Base-by-base conservation (phyloP, 805 yeast species). In the Kregervanrija fluxuum region DNA sequence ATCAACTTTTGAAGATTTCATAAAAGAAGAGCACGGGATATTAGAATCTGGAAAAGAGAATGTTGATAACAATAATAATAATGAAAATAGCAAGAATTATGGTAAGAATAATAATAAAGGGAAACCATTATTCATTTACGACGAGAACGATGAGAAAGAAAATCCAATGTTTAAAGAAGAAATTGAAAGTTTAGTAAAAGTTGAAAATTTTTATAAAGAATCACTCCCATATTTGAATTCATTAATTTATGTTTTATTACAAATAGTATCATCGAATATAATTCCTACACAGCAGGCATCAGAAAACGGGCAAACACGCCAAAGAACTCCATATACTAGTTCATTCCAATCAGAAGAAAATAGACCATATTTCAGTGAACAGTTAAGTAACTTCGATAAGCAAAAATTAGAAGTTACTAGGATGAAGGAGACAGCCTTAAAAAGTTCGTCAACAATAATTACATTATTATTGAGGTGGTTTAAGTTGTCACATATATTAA, bases 401-500 rank as follows among this genome's bases (percentile, higher is more conserved):
- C 74, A 67, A 44, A 71, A 73, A 48, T 63, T 79, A 15, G 89
- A 82, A 51, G 66, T 79, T 2, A 48, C 69, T 5, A 71, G 82
- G 49, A 67, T 76, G n/a, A 82, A 81, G 50, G 91, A 85, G 53
- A 64, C 77, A 3, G 67, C 81, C 1, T 55, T 82, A 42, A 83
- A 80, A 51, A 75, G 82, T 4, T 66, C 82, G 2, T 68, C 82
- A 0, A 75, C 76, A 1, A 71, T 79, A 1, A 44, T 87, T 1
- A 53, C 66, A 10, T 53, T 77, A 15, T 57, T 93, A 15, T 58
- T 82, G 32, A 75, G 74, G 54, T 90, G 97, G 96, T 82, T 86
- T 59, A 85, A 85, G 57, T 60, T 73, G 9, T 82, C 79, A 38
- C 96, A 93, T 59, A 67, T 88, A 2, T 60, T 90, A 50, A 90